A percentile compares a stretch with the other conserved stretches of the same genome.
These are phyloP conservation scores for Mrakia gelida DNA, from an alignment of 768 basidiomycete species.

Conservation along the genomic window DNA sequence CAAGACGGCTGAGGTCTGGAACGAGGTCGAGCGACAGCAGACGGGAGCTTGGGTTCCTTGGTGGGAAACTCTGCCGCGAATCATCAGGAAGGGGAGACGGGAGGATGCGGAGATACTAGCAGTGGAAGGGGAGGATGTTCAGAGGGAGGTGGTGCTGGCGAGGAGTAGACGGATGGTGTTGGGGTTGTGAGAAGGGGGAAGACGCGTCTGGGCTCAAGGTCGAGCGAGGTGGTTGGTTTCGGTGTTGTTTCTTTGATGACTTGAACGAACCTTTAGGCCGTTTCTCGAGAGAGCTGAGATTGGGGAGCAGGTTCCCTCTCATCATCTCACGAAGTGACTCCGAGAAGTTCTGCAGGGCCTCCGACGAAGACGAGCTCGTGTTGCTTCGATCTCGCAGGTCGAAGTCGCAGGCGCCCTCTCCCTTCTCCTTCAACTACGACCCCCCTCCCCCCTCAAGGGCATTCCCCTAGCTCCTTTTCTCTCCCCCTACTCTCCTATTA, in stretches of 20 bases:
- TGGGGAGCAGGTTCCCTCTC: no score
- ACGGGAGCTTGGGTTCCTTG: conserved; percentile 39
- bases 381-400: no score
- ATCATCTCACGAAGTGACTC: no score
- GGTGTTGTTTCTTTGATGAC: neutral
- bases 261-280: neutral
- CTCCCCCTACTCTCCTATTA: neutral
- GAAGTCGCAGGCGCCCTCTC: neutral
- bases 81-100: conserved; percentile 2
- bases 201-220: no score
- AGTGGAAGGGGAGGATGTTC: neutral
- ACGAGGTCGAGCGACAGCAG: conserved; percentile 34
- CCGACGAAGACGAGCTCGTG: no score
- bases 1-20: conserved; percentile 39
- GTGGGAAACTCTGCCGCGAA: conserved; percentile 37
- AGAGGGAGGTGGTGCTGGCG: neutral
- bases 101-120: conserved; percentile 11
- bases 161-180: neutral
- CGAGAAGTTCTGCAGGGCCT: no score
- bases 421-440: neutral
- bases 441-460: neutral
- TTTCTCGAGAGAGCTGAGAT: no score
- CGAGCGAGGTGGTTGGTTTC: neutral
- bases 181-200: neutral
- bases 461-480: neutral